Evolutionary conservation across 78 protist species (phyloP).

Genomic region (Anaeramoeba ignava): DNA sequence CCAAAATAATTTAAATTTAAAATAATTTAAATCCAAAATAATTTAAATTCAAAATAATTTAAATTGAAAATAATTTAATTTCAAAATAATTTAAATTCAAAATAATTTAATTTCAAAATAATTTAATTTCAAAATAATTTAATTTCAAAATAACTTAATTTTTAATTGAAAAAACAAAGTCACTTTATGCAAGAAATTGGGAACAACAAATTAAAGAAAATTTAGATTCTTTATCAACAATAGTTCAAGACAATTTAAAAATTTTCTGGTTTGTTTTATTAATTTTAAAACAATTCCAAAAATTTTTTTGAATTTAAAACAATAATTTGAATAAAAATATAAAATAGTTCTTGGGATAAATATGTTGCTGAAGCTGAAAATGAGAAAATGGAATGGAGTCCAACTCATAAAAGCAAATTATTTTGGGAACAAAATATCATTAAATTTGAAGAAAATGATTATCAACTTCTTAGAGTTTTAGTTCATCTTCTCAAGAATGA

Average conservation of each 20-base stretch:
- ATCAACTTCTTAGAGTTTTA: neutral
- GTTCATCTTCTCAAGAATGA: neutral
- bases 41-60: neutral
- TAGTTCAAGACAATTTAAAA: neutral
- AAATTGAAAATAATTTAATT: neutral
- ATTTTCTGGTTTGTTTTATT: too few species aligned
- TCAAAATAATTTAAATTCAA: neutral
- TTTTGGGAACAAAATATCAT: constrained; percentile 74
- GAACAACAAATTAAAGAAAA: neutral
- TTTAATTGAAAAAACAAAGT: neutral
- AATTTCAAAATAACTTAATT: too few species aligned
- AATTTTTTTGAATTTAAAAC: too few species aligned
- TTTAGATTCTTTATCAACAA: neutral
- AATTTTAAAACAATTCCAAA: too few species aligned
- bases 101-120: neutral
- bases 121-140: neutral
- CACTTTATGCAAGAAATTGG: neutral
- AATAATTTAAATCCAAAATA: neutral
- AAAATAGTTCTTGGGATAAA: constrained; percentile 3
- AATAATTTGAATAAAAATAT: too few species aligned
- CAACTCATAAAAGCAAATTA: constrained; percentile 64
- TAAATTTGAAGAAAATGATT: constrained; percentile 52
- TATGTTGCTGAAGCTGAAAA: neutral
- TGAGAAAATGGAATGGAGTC: constrained; percentile 70
- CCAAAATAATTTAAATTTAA: neutral